Evolutionary conservation across 179 eudicot genomes (phyloP).

Genomic region (Amaranthus tricolor): DNA sequence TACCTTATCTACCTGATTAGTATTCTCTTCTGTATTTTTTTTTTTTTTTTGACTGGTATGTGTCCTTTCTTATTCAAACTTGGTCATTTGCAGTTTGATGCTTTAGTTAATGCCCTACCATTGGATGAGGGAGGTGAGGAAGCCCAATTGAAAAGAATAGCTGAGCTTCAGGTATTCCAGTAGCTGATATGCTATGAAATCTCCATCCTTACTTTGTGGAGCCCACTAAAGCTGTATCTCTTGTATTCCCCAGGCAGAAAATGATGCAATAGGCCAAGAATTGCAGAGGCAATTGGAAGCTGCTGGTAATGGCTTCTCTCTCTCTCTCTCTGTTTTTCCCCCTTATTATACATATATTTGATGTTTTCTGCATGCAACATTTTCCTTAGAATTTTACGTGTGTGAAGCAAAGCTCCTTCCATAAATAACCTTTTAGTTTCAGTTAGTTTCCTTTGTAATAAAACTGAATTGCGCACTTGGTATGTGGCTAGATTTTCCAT

Average conservation of each 20-base stretch:
- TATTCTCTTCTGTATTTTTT: constrained; percentile 4
- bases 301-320: constrained; percentile 51
- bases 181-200: constrained; percentile 1
- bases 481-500: neutral
- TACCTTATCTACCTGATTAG: neutral
- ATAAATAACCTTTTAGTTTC: neutral
- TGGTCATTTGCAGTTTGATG: constrained; percentile 72
- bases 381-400: neutral
- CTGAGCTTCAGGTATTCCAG: constrained; percentile 79
- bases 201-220: neutral
- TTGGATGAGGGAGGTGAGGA: constrained; percentile 93
- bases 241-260: constrained; percentile 59
- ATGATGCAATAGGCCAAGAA: constrained; percentile 88
- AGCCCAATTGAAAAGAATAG: constrained; percentile 84
- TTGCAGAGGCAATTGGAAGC: constrained; percentile 89
- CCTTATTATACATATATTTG: neutral
- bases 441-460: too few species aligned
- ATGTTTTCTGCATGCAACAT: neutral
- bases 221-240: constrained; percentile 9
- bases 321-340: neutral
- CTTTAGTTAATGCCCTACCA: constrained; percentile 91
- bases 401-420: neutral
- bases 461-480: too few species aligned
- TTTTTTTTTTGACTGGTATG: neutral
- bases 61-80: neutral